Conservation (phyloP, 2,329 filamentous ascomycete species). For the Trichoderma sp. region DNA sequence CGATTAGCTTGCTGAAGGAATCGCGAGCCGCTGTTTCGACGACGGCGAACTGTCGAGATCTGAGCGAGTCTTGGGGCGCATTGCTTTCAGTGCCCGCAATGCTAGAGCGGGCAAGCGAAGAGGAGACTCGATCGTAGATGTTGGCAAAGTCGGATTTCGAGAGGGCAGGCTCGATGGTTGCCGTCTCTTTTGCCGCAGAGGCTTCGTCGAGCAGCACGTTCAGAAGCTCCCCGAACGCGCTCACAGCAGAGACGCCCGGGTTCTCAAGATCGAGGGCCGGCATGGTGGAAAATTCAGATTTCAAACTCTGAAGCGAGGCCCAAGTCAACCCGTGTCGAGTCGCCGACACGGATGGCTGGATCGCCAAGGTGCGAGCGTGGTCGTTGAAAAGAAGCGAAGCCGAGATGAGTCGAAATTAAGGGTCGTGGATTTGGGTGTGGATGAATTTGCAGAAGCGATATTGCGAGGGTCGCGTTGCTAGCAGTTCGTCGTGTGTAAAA, state of each 20-base stretch:
- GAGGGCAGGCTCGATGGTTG: slow-evolving; percentile 73
- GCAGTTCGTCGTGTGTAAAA: background rate
- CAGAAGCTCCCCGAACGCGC: slow-evolving; percentile 58
- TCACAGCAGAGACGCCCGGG: slow-evolving; percentile 57
- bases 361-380: background rate
- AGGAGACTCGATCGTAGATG: slow-evolving; percentile 50
- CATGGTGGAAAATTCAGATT: slow-evolving; percentile 46
- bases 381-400: background rate
- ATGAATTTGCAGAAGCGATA: background rate
- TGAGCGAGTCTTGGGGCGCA: slow-evolving; percentile 45
- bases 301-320: background rate
- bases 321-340: background rate
- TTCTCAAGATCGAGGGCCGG: slow-evolving; percentile 51
- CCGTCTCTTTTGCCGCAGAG: slow-evolving; percentile 59
- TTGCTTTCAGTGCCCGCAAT: slow-evolving; percentile 38
- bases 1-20: slow-evolving; percentile 78
- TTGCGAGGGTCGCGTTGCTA: background rate
- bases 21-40: slow-evolving; percentile 84
- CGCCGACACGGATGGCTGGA: slow-evolving; percentile 12
- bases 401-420: slow-evolving; percentile 5
- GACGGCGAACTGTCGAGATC: slow-evolving; percentile 63
- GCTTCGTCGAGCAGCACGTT: slow-evolving; percentile 63
- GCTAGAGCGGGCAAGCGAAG: slow-evolving; percentile 36
- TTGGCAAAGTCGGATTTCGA: slow-evolving; percentile 67
- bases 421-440: background rate